Evolutionary conservation across 2,329 filamentous ascomycete species (phyloP).

Genomic region (Trichocomaceae sp.): DNA sequence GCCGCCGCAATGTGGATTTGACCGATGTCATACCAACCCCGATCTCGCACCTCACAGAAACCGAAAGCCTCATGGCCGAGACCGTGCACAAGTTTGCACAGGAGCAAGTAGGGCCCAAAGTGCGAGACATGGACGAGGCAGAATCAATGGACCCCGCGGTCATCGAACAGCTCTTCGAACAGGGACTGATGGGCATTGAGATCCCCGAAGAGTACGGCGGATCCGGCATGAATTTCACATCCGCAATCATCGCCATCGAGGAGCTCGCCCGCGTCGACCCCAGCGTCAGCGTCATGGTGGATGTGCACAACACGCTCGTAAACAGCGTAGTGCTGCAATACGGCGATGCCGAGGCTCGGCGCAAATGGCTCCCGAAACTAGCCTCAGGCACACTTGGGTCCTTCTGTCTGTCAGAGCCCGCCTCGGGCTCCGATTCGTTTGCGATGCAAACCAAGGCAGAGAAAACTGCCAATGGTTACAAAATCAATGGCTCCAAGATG

Average conservation of each 20-base stretch:
- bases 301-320: conserved; percentile 97
- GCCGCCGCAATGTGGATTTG: conserved; percentile 56
- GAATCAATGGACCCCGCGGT: conserved; percentile 85
- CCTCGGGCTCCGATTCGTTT: conserved; percentile 91
- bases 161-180: conserved; percentile 92
- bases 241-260: conserved; percentile 93
- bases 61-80: conserved; percentile 82
- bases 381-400: conserved; percentile 84
- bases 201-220: conserved; percentile 96
- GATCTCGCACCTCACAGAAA: conserved; percentile 86
- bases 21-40: conserved; percentile 79
- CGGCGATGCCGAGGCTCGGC: conserved; percentile 68
- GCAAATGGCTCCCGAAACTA: conserved; percentile 80
- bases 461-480: conserved; percentile 76
- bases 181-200: conserved; percentile 94
- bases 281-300: conserved; percentile 87
- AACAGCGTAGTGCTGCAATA: conserved; percentile 89
- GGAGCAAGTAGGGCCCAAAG: conserved; percentile 82
- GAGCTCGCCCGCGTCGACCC: conserved; percentile 92
- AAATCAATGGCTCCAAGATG: conserved; percentile 92
- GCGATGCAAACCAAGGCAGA: conserved; percentile 85
- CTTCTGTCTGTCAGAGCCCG: conserved; percentile 88
- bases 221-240: conserved; percentile 97
- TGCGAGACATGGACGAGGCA: conserved; percentile 94
- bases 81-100: conserved; percentile 84